Base-by-base conservation (phyloP, 345 rosid genomes). In the Pugionium cornutum region DNA sequence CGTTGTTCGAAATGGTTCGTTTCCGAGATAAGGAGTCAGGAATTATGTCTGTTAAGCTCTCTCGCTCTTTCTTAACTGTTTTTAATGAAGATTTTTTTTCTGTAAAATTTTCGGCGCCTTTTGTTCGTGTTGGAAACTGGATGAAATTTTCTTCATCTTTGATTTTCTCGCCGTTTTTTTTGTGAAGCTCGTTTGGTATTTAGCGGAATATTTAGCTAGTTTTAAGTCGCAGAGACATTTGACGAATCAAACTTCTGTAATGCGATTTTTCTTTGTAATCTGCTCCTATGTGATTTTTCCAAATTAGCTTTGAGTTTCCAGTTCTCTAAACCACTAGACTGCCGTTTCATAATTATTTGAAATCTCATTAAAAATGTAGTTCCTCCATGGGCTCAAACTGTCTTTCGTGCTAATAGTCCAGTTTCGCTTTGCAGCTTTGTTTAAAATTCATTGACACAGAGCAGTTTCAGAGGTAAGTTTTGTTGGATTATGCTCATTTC, bases 401-500 rank as follows among this genome's bases (percentile, higher is more conserved):
- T 3, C 42, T 37, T 55, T 7, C 44, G 32, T 66, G n/a, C 42
- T 67, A 18, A 74, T 46, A 44, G 8, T 46, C 11, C 7, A 29
- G 2, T 45, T 66, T 73, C 53, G 18, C 27, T 76, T 76, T 73
- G 66, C 89, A 92, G 97, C 86, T 89, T 48, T 70, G 85, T 45
- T 77, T 89, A 70, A 87, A 87, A 72, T 92, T 89, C 67, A 80
- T 92, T 46, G 95, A 92, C 39, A 89, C 95, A 2, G 97, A 92
- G 82, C 91, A 87, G 70, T 92, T 92, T 80, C 97, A 92, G 64
- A 89, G 97, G 98, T 73, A 66, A 70, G 74, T 36, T 18, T 18
- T 48, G 31, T 58, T 64, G 67, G 50, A 64, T 52, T 56, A 26
- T 34, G 34, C 62, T 62, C 34, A 3, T 10, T 67, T 55, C 50